Base-by-base conservation (phyloP, 1,139 yeast genomes). In the Blastobotrys illinoisensis region DNA sequence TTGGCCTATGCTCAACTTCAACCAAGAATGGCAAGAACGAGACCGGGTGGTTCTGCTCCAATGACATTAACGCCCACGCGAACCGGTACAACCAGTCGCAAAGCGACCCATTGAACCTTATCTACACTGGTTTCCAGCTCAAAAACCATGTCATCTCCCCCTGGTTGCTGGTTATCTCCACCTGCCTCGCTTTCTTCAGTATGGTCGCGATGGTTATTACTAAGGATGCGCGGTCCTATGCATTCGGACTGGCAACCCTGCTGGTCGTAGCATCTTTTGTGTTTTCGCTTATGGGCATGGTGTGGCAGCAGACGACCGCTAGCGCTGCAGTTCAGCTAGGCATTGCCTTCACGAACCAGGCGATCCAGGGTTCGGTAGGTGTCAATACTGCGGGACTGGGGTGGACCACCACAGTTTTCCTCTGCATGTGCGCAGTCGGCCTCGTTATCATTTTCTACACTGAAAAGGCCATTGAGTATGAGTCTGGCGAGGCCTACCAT, bases 261-360 rank as follows among this genome's bases (percentile, higher is more conserved):
- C 46, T 56, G 21, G 55, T 62, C 26, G 47, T 60, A 2, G 40
- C 56, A 11, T 58, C 64, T 7, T 61, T 58, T 26, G 9, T 61
- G 21, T 52, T 64, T 26, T 47, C 56, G 18, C 55, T 65, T 21
- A 51, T 66, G 7, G 63, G 61, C 24, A 59, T 66, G 64, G 59
- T 62, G 13, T 66, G 68, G 66, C 69, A 66, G 50, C 68, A 66
- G 52, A 58, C 62, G 14, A 48, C 59, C 11, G 61, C 59, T 21
- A 54, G 54, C 44, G 57, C 60, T 14, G 56, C 62, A 13, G 49
- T 55, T 11, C 46, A 52, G 16, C 55, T 59, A 6, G 49, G 61
- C 18, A 50, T 50, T 44, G 53, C 57, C 28, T 45, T 64, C 14
- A 50, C 61, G 1, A 55, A 55, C 18, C 44, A 54, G 43, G 55